phyloP scores from a whole-genome alignment of 306 rosid species.

The Mimosa bimucronata region DNA sequence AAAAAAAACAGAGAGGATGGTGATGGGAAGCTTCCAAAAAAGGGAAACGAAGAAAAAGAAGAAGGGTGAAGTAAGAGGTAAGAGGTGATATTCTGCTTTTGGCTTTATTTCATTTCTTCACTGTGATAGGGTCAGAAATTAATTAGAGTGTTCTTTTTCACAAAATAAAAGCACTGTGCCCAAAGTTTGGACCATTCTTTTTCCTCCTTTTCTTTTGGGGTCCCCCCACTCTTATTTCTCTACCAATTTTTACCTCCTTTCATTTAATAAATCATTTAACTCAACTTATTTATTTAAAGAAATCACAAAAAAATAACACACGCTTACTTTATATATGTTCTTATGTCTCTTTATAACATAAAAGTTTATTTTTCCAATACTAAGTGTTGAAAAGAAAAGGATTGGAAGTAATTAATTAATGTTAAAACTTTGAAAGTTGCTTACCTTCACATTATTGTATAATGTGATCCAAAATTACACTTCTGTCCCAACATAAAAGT shows the following conservation, averaged over 20 bases:
- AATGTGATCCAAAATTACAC: not conserved
- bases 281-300: not conserved
- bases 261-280: not conserved
- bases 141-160: conserved; percentile 7
- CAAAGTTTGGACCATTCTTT: conserved; percentile 54
- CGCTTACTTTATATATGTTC: not conserved
- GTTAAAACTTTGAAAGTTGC: not conserved
- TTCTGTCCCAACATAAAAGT: not conserved
- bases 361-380: too few species aligned
- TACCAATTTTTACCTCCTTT: not conserved
- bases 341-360: not conserved
- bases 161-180: conserved; percentile 59
- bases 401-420: too few species aligned
- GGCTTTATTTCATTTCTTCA: not conserved
- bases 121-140: not conserved
- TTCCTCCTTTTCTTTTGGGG: conserved; percentile 42
- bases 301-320: not conserved
- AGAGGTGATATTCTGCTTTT: not conserved
- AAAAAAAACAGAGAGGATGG: conserved; percentile 42
- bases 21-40: conserved; percentile 87
- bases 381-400: too few species aligned
- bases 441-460: not conserved
- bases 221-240: conserved; percentile 49
- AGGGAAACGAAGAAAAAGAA: conserved; percentile 23
- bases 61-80: conserved; percentile 32